Base-by-base conservation (phyloP, 345 rosid genomes). In the Eucalyptus marginata region DNA sequence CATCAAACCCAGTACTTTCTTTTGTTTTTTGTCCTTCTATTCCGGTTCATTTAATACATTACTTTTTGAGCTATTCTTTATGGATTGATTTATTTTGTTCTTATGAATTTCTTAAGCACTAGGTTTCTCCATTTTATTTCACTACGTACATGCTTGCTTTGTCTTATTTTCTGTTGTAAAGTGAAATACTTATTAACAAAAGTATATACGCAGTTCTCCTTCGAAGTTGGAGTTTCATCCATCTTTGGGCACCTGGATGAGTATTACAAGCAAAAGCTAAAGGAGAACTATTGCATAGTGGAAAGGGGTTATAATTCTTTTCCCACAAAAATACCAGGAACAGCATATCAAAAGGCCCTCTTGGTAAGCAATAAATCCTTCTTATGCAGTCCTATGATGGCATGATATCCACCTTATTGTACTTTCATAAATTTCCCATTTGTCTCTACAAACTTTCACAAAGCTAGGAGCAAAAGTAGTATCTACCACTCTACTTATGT, bases 241-340 rank as follows among this genome's bases (percentile, higher is more conserved):
- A 93, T 96, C 87, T 96, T 95, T 86, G 98, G 98, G 33, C 93
- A 93, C 88, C 91, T 97, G 91, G 95, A 95, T 66, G 68, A 56
- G 87, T 89, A 86, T 66, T 92, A 94, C 87, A 94, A 88, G 90
- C 94, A 94, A 89, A 90, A 90, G 83, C 92, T 97, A 76, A 93
- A 92, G 89, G 89, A 90, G 87, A 96, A 96, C 88, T 97, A 96
- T 91, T 80, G 81, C 86, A 93, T 94, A 58, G 92, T 97, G 71
- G 96, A 97, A 27, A 95, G 95, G 93, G 99, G 98, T 43, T 97
- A 97, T 93, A 97, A 97, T 92, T 96, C 96, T 91, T 93, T 97
- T 86, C 97, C 98, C 40, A 92, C 93, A 76, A 94, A 52, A 81
- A 71, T 97, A 86, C 98, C 97, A 10, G 97, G 99, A 87, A 95